phyloP scores from a whole-genome alignment of 768 basidiomycete species.

The Clavaria fumosa region DNA sequence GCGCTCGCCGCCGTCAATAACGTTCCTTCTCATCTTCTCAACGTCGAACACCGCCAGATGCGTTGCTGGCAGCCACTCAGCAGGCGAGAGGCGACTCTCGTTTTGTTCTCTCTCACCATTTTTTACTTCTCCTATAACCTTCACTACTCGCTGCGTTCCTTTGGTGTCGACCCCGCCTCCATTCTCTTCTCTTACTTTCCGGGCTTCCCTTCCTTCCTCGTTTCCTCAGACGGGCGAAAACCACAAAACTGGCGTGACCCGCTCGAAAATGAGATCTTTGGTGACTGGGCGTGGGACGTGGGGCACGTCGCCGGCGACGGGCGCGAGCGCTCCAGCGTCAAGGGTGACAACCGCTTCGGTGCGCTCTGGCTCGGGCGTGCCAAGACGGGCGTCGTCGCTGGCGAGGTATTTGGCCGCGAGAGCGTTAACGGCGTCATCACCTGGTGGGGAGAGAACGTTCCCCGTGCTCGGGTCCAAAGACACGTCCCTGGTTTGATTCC shows the following conservation, averaged over 20 bases:
- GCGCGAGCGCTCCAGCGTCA: conserved; percentile 28
- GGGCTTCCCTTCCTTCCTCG: conserved; percentile 21
- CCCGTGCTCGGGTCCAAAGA: conserved; percentile 37
- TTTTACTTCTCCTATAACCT: conserved; percentile 67
- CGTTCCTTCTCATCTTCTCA: too few relatives aligned
- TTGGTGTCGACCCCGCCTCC: conserved; percentile 29
- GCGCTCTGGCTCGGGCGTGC: conserved; percentile 28
- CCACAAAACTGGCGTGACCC: conserved; percentile 37
- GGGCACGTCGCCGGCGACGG: conserved; percentile 43
- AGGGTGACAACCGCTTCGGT: conserved; percentile 19
- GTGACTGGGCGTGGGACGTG: conserved; percentile 54
- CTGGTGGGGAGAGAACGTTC: conserved; percentile 41
- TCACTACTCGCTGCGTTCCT: conserved; percentile 41
- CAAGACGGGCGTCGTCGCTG: conserved; percentile 10
- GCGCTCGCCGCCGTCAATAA: too few relatives aligned
- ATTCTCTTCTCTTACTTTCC: conserved; percentile 24
- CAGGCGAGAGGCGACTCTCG: conserved; percentile 55
- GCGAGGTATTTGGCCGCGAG: conserved; percentile 17
- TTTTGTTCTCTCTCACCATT: conserved; percentile 46
- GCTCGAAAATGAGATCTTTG: conserved; percentile 49
- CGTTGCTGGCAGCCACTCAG: conserved; percentile 52
- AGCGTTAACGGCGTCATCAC: conserved; percentile 38
- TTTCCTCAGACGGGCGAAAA: conserved; percentile 33
- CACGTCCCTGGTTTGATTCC: conserved; percentile 46
- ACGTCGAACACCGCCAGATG: too few relatives aligned